Percentiles rank a stretch among this genome's conserved stretches.
phyloP scores from a whole-genome alignment of 805 yeast species.

The Pichia scutulata region DNA sequence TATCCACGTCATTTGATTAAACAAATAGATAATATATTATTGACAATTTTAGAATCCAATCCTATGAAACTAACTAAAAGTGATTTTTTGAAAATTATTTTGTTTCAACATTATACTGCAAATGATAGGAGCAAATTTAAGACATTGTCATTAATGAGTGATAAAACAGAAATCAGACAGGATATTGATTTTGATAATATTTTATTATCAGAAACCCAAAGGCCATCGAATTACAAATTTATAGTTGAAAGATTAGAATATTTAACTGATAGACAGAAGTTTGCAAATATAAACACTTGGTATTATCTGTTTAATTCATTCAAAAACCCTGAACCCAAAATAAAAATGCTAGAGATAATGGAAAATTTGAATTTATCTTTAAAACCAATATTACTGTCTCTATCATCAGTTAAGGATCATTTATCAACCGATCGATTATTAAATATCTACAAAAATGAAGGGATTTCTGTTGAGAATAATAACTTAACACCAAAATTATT shows the following conservation, averaged over 20 bases:
- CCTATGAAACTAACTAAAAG: slow-evolving; percentile 17
- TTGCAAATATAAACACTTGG: slow-evolving; percentile 25
- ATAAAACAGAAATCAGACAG: slow-evolving; percentile 12
- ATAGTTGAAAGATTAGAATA: slow-evolving; percentile 17
- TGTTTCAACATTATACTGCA: slow-evolving; percentile 16
- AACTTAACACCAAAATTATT: slow-evolving; percentile 13
- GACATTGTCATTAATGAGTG: slow-evolving; percentile 17
- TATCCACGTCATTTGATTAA: slow-evolving; percentile 11
- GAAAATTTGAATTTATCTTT: slow-evolving; percentile 14
- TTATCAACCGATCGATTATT: slow-evolving; percentile 14
- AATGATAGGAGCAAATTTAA: slow-evolving; percentile 14
- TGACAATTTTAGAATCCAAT: slow-evolving; percentile 9
- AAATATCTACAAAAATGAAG: slow-evolving; percentile 12
- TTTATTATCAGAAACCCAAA: slow-evolving; percentile 14
- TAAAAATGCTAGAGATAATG: slow-evolving; percentile 20
- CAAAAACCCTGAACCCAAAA: slow-evolving; percentile 12
- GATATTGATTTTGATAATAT: slow-evolving; percentile 26
- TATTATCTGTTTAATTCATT: slow-evolving; percentile 20
- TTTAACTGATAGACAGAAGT: slow-evolving; percentile 8
- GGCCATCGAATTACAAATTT: slow-evolving; percentile 12
- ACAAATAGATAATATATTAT: slow-evolving; percentile 13
- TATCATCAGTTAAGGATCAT: slow-evolving; percentile 11
- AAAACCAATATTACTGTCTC: slow-evolving; percentile 19
- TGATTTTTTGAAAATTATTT: slow-evolving; percentile 13
- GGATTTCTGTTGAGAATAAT: slow-evolving; percentile 4